Evolutionary conservation across 2,329 filamentous ascomycete species (phyloP), one percentile per base, ranked within the genome.

Genomic region (Dactylonectria estremocensis): DNA sequence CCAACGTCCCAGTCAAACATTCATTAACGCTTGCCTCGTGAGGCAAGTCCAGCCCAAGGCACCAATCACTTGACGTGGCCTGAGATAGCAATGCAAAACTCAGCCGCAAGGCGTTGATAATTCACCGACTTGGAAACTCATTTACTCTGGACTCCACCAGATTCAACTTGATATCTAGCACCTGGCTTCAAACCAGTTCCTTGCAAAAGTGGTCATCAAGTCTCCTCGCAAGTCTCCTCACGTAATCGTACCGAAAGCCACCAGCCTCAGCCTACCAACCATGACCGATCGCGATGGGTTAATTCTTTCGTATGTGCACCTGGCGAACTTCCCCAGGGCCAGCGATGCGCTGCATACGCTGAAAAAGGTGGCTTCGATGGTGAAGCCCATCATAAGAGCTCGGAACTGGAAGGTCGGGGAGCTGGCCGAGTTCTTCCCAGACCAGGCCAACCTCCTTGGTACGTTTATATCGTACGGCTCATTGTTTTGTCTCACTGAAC

Each of bases 361-460:
- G 24, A 92, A 91, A 75, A 95, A 93, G 80, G 87, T 97, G 46
- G 94, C 94, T 3, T 97, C 95, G 28, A 82, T 97, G 64, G 95
- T 98, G 69, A 98, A 97, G 80, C 95, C 95, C 18, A 93, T 98
- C 69, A 98, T 98, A 95, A 88, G 94, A 71, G 94, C 94, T 54
- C 90, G 93, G 49, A 87, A 87, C 62, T 98, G 95, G 93, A 91
- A 86, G 69, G 93, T 98, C 37, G 87, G 88, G 31, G 89, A 93
- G 54, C 87, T 98, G 16, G 90, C 91, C 55, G 95, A 98, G 79
- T 97, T 98, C 81, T 93, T 93, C 67, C 95, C 95, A 1, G 85
- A 89, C 13, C 87, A 96, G 74, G 81, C 84, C 35, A 93, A 92
- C 72, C 84, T 97, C 2, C 83, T 97, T 46, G 95, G 93, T 86